phyloP scores from a whole-genome alignment of 1,284 basidiomycete species.

The Neonothopanus nambi region DNA sequence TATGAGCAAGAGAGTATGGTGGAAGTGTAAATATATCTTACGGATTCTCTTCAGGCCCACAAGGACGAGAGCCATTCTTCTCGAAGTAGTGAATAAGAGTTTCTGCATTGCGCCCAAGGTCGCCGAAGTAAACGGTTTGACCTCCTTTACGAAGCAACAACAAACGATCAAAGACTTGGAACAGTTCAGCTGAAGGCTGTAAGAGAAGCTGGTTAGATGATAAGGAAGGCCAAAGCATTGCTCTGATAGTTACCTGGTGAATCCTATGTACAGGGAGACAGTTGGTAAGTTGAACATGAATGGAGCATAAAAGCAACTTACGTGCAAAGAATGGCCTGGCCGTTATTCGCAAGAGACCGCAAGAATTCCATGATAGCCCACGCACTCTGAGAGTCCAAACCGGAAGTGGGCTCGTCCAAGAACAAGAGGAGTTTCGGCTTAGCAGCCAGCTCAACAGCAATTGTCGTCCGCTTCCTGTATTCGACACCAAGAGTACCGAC shows the following conservation, averaged over 20 bases:
- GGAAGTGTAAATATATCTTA: constrained; percentile 24
- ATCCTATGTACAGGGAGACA: neutral
- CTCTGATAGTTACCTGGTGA: neutral
- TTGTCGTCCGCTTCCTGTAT: constrained; percentile 69
- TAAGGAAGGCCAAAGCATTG: too few relatives aligned
- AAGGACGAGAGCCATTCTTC: constrained; percentile 51
- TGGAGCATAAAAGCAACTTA: constrained; percentile 42
- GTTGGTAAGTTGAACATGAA: neutral
- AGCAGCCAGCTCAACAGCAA: constrained; percentile 73
- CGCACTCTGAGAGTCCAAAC: constrained; percentile 87
- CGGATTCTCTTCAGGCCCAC: constrained; percentile 49
- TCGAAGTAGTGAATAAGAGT: constrained; percentile 73
- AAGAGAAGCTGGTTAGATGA: constrained; percentile 27
- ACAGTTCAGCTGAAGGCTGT: constrained; percentile 75
- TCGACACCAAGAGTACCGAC: constrained; percentile 71
- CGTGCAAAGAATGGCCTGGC: constrained; percentile 77
- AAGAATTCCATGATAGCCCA: constrained; percentile 85
- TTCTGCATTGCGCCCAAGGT: constrained; percentile 60
- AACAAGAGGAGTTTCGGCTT: constrained; percentile 69
- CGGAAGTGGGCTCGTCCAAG: constrained; percentile 73
- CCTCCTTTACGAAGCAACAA: constrained; percentile 68
- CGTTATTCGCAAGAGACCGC: constrained; percentile 78
- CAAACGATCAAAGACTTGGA: constrained; percentile 69
- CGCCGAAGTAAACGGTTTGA: constrained; percentile 77
- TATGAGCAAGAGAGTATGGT: neutral